A percentile compares a stretch with the other conserved stretches of the same genome.
phyloP scores from a whole-genome alignment of 169 alveolate species.

The Plasmodium falciparum region DNA sequence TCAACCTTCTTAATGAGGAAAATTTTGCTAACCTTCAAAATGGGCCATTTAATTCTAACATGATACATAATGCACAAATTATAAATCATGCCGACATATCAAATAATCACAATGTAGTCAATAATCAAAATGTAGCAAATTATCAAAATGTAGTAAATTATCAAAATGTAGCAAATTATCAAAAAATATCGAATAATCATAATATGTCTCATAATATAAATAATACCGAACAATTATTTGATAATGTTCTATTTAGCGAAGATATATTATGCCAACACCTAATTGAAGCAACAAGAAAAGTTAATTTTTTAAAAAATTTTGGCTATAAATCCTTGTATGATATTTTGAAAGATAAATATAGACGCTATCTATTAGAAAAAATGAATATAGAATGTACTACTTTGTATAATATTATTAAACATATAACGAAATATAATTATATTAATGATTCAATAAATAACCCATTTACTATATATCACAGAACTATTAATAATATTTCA shows the following conservation, averaged over 20 bases:
- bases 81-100: no score
- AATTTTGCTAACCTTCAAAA: no score
- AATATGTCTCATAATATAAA: not conserved
- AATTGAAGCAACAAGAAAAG: constrained; percentile 23
- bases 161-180: not conserved
- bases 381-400: constrained; percentile 27
- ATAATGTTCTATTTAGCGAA: constrained; percentile 1
- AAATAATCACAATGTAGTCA: no score
- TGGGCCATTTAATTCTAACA: no score
- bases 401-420: constrained; percentile 37
- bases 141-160: not conserved
- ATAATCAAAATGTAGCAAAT: not conserved
- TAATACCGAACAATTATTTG: not conserved
- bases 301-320: constrained; percentile 17
- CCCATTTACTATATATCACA: constrained; percentile 58
- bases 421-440: constrained; percentile 32
- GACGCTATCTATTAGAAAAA: not conserved
- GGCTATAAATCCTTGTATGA: constrained; percentile 64
- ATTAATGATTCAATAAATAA: constrained; percentile 41
- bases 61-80: no score
- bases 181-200: not conserved
- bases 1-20: no score
- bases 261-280: constrained; percentile 5
- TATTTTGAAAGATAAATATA: constrained; percentile 34
- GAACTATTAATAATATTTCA: constrained; percentile 25